phyloP scores from a whole-genome alignment of 441 rosid genomes.

The Populus hybrid region DNA sequence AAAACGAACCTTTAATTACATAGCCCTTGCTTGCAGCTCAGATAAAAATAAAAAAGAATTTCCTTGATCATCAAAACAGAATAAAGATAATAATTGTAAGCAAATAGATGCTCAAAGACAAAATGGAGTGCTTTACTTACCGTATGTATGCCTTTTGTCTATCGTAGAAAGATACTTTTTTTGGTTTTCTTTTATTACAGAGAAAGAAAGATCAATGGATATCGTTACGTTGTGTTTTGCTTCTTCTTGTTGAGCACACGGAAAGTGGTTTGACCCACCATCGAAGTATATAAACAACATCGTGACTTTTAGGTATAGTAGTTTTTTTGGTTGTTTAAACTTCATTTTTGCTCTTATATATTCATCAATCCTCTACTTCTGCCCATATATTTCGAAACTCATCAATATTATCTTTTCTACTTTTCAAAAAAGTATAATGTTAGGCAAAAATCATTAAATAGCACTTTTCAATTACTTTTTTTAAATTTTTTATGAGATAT shows the following conservation, averaged over 20 bases:
- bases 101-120: neutral
- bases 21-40: neutral
- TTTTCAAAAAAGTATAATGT: neutral
- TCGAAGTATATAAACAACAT: neutral
- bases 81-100: neutral
- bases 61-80: neutral
- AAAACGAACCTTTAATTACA: neutral
- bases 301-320: neutral
- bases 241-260: slow-evolving; percentile 21
- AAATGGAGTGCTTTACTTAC: slow-evolving; percentile 8
- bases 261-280: slow-evolving; percentile 32
- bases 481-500: no score
- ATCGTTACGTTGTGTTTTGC: neutral
- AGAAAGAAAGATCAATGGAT: neutral
- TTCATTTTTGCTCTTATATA: neutral
- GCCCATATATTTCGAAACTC: neutral
- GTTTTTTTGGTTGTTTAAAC: neutral
- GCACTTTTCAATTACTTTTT: neutral
- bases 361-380: neutral
- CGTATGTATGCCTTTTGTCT: neutral
- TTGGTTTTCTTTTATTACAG: neutral
- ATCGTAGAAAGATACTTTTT: slow-evolving; percentile 15
- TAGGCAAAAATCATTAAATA: neutral
- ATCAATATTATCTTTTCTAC: neutral
- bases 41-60: no score